Base-by-base conservation (phyloP, 768 basidiomycete species). In the Termitomyces titanicus region DNA sequence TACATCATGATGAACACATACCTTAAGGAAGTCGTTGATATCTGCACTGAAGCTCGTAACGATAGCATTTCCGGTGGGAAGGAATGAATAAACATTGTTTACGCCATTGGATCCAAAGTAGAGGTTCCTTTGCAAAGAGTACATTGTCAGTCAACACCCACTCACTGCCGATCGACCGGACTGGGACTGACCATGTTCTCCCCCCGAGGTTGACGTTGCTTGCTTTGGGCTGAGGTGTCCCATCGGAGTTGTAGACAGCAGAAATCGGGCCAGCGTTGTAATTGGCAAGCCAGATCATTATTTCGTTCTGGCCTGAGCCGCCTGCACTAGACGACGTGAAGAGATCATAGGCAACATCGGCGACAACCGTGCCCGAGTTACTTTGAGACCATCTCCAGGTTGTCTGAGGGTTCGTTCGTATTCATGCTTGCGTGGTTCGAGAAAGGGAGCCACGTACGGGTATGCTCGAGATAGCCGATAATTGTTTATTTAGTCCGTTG, bases 271-370 rank as follows among this genome's bases (percentile, higher is more conserved):
- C 76, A 3, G 84, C 78, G 58, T 80, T 79, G 71, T 67, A 75
- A 61, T 79, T 82, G 0, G 74, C 83, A 13, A 86, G 76, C 86
- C 85, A 86, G 56, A 88, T 67, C 85, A 88, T 88, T 60, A 86
- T 74, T 55, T 78, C 77, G 53, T 76, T 76, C 27, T 67, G 70
- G 50, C 75, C 75, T 37, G 73, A 66, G 31, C 84, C 84, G 1
- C 78, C 78, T 34, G 80, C 39, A 5, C 70, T 70, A 56, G 61
- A 62, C 2, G 85, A 79, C 0, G 85, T 87, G 73, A 88, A 88
- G 1, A 87, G 56, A 58, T 88, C 86, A 55, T 76, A 88, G 6
- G 85, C 82, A 25, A 85, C 74, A 53, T 87, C 75, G 0, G 80
- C 77, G 24, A 82, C 78, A 54, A 82, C 67, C 1, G 64, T 65